A percentile compares a stretch with the other conserved stretches of the same genome.
phyloP scores from a whole-genome alignment of 768 basidiomycete genomes.

The Suillus paluster region DNA sequence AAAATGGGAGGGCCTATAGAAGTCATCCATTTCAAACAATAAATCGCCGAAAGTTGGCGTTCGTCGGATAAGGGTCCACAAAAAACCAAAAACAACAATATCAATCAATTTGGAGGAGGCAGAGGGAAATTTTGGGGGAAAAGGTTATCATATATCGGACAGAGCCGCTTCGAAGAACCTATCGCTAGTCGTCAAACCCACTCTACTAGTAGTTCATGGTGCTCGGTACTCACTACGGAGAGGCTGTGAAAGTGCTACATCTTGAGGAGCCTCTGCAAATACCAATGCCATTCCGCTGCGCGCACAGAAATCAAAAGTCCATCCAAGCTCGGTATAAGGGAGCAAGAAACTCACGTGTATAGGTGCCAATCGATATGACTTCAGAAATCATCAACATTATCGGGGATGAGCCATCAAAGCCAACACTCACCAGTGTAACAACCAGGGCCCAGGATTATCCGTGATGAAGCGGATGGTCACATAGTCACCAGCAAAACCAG shows the following conservation, averaged over 20 bases:
- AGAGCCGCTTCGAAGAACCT: slow-evolving; percentile 1
- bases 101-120: not conserved
- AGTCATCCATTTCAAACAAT: not conserved
- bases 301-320: not conserved
- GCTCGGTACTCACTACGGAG: not conserved
- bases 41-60: not conserved
- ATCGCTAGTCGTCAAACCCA: not conserved
- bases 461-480: not conserved
- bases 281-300: slow-evolving; percentile 1
- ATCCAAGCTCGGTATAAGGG: not conserved
- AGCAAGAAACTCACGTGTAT: not conserved
- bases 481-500: not conserved
- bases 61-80: not conserved
- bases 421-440: not conserved
- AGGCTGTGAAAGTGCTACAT: not conserved
- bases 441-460: slow-evolving; percentile 2
- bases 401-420: not conserved
- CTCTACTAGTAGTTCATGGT: not conserved
- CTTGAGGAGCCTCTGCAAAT: not conserved
- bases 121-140: not conserved
- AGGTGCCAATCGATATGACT: slow-evolving; percentile 4
- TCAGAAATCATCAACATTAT: not conserved
- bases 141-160: slow-evolving; percentile 3
- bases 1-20: too few relatives aligned
- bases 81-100: not conserved